Evolutionary conservation across 768 basidiomycete genomes (phyloP), one percentile per base, ranked within the genome.

Genomic region (Leccinellum rugosiceps): DNA sequence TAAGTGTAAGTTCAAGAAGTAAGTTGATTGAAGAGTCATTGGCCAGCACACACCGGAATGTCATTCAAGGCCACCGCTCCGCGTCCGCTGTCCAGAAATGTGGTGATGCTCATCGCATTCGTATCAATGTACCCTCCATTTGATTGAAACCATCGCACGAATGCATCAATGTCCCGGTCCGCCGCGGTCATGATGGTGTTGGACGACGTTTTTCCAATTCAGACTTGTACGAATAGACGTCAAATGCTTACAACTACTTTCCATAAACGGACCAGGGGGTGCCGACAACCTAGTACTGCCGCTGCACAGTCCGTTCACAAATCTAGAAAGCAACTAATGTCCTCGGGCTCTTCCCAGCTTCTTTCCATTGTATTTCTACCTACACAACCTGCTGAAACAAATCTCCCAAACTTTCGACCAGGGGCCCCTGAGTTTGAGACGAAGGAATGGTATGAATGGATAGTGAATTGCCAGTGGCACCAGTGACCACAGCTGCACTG

Each of bases 51-150:
- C 79, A 92, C 92, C 55, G 84, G 80, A 55, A 96, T 85, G 68
- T 93, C 85, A 58, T 77, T 71, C 34, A 90, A 66, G 0, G 94
- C 94, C 31, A 92, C 72, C 1, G 82, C 87, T 25, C 94, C 92
- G 23, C 87, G 81, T 34, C 92, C 91, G 44, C 81, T 81, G 43
- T 78, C 82, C 25, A 81, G 57, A 30, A 66, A 76, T 34, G 73
- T 66, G 4, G 80, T 74, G 35, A 88, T 63, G 1, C 77, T 82
- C 61, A 88, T 76, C 3, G 58, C 63, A 38, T 59, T 50, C 9
- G 58, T 57, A 58, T 90, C 85, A n/a, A 88, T 35, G 5, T 57
- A 60, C 0, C 85, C 88, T 47, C 78, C 73, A 55, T 80, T 74
- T 0, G 67, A 53, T 59, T 76, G 71, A 67, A 89, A 89, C 88